Base-by-base conservation (phyloP, 257 asterid genomes). In the Forsythia suspensa region DNA sequence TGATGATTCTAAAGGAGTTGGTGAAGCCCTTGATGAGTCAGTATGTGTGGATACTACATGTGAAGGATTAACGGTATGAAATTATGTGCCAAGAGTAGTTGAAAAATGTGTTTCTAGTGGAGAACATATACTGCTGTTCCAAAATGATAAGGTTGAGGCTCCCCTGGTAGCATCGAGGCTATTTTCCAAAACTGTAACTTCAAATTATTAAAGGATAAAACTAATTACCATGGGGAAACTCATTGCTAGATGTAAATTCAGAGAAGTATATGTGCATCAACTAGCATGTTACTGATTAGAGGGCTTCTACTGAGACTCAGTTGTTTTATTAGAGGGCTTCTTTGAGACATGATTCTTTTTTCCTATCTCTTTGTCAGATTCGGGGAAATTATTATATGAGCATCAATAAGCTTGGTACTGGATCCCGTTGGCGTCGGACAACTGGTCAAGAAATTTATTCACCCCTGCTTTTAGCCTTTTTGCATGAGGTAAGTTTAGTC, bases 401-500 rank as follows among this genome's bases (percentile, higher is more conserved):
- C 67, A 78, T 91, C 61, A 71, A 92, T 68, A 75, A 87, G 80
- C 85, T 80, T 34, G 91, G 96, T 73, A 76, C 84, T 29, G 97
- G 98, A 76, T 86, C 97, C 8, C 89, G 83, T 51, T 94, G 97
- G 98, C 89, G 98, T 41, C 81, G 98, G 85, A 91, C 90, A 74
- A 82, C 92, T 15, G 91, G 96, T 66, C 98, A 94, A 81, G 97
- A 94, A 86, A 85, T 94, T 84, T 92, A 94, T 82, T 94, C 98
- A 55, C 97, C 98, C 1, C 92, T 94, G 75, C 84, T 92, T 76
- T 78, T 94, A 72, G 96, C 97, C 77, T 94, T 92, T 80, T 78
- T 91, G 8, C 93, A 83, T 29, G 96, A 91, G 93, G 98, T 94
- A 79, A 71, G 70, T 73, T 71, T 55, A 51, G 71, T 43, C 76